Evolutionary conservation across 805 yeast genomes (phyloP), one percentile per base, ranked within the genome.

Genomic region (Yarrowia yakushimensis): DNA sequence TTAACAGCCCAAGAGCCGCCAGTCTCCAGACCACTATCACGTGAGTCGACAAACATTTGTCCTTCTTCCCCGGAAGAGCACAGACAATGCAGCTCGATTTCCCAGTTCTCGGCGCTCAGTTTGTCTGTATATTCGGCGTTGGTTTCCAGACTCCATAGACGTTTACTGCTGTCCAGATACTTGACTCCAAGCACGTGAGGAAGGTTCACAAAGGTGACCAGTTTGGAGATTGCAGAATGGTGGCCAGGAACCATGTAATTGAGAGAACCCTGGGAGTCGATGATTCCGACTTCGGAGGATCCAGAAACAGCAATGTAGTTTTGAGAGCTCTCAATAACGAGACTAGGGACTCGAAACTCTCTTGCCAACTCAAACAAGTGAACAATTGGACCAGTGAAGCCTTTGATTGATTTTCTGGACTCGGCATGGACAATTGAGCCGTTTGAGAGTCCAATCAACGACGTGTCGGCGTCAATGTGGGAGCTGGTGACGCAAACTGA

Each of bases 31-130:
- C 61, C 61, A 2, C 30, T 18, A 7, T 39, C 61, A 4, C 39
- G 10, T 3, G 46, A 28, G 39, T 55, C 61, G 9, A 55, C 46
- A 30, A 55, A 55, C 20, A 55, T 28, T 28, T 39, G 37, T 4
- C 30, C 39, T 1, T 55, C 39, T 9, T 39, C 39, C 17, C 37
- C 46, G 1, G 31, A n/a, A 4, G 48, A 18, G 28, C 61, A 55
- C 11, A 55, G n/a, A 22, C 61, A 55, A 15, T 55, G 61, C 13
- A 55, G 46, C 18, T 55, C 61, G 15, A 55, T 55, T 20, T 55
- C 61, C 61, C 61, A 55, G 48, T 55, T 55, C 10, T 55, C 61
- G 4, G 61, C 39, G 3, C 34, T n/a, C 36, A 55, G 23, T n/a
- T 30, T 55, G n/a, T 41, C 61, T 2, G 22, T 10, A 17, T 30